Conservation (phyloP, 2,329 filamentous ascomycete species). For the Colletotrichum tropicicola region DNA sequence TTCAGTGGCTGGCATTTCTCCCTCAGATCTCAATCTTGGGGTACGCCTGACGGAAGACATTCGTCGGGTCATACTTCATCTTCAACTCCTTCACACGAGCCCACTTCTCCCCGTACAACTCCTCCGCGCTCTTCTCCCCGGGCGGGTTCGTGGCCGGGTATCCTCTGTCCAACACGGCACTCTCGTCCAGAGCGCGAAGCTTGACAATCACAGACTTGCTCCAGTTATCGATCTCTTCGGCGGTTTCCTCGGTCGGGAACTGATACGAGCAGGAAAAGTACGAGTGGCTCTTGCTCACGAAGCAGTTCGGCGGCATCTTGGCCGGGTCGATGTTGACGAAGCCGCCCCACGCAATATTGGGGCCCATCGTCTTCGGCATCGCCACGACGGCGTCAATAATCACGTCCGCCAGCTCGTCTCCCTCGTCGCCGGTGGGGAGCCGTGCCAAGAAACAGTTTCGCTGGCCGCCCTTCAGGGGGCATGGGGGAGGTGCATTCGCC, state of each 20-base stretch:
- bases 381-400: background rate
- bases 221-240: background rate
- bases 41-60: background rate
- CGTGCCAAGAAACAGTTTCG: background rate
- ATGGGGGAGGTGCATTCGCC: background rate
- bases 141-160: conserved; percentile 1
- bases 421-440: background rate
- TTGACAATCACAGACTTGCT: background rate
- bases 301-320: conserved; percentile 5
- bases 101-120: conserved; percentile 1
- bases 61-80: background rate
- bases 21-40: background rate
- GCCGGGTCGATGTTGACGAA: background rate
- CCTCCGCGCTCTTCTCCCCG: background rate
- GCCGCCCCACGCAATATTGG: conserved; percentile 6
- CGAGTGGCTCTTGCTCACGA: background rate
- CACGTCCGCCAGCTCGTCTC: background rate
- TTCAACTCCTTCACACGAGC: conserved; percentile 1
- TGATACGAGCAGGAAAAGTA: conserved; percentile 9
- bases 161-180: background rate
- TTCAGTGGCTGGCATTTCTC: background rate
- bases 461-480: background rate
- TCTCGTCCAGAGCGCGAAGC: background rate
- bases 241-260: background rate
- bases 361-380: background rate